A percentile compares a stretch with the other conserved stretches of the same genome.
These are phyloP conservation scores for Nematodospora valgi DNA, from an alignment of 805 yeast species.

Conservation along the genomic window DNA sequence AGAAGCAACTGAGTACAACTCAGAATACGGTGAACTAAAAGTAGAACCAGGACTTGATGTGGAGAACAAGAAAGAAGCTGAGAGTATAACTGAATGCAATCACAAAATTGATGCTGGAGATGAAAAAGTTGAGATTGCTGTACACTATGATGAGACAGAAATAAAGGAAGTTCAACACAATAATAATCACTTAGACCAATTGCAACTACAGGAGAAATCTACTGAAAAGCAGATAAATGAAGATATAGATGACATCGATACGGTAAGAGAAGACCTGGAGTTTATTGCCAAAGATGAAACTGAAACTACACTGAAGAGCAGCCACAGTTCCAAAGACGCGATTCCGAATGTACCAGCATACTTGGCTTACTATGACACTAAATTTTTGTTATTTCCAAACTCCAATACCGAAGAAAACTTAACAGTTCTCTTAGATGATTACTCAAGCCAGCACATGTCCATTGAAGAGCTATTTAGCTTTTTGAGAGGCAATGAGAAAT, in stretches of 20 bases:
- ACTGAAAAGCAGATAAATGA: neutral
- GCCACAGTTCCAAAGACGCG: too few species aligned
- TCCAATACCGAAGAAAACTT: slow-evolving; percentile 4
- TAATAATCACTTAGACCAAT: too few species aligned
- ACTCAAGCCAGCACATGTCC: slow-evolving; percentile 9
- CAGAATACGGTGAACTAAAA: neutral
- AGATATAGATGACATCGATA: neutral
- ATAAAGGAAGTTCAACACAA: too few species aligned
- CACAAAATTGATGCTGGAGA: too few species aligned
- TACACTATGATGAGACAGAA: too few species aligned
- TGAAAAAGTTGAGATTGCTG: too few species aligned
- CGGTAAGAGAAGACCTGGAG: neutral
- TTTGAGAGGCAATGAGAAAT: slow-evolving; percentile 25
- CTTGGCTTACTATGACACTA: slow-evolving; percentile 20
- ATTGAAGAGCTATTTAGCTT: slow-evolving; percentile 23
- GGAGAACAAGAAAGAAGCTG: neutral
- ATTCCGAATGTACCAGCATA: slow-evolving; percentile 17
- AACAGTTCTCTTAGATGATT: neutral
- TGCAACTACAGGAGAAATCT: too few species aligned
- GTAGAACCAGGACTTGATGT: neutral
- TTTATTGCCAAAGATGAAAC: neutral
- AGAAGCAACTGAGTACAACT: neutral
- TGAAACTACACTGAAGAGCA: neutral
- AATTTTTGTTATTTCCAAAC: slow-evolving; percentile 23
- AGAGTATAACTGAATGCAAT: too few species aligned